phyloP scores from a whole-genome alignment of 2,329 filamentous ascomycete species.

The Curvularia lunata region DNA sequence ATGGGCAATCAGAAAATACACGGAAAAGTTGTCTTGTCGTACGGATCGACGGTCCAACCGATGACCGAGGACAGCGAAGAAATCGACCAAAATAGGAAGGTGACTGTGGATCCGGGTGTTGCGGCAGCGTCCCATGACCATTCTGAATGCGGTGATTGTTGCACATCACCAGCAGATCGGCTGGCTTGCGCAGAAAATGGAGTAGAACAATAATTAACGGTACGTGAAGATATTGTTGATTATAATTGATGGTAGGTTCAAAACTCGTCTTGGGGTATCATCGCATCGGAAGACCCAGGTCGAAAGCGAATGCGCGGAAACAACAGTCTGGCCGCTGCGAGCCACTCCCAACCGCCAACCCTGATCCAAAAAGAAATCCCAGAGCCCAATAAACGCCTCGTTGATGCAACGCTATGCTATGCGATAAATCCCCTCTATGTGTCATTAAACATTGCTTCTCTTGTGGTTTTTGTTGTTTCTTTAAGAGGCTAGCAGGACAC shows the following conservation, averaged over 20 bases:
- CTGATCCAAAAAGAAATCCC: constrained; percentile 5
- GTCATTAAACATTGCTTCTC: constrained; percentile 28
- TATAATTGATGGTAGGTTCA: constrained; percentile 5
- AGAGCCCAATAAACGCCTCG: constrained; percentile 25
- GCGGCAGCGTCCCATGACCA: constrained; percentile 1
- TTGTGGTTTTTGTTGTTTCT: constrained; percentile 3
- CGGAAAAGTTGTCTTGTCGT: neutral
- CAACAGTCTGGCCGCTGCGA: neutral
- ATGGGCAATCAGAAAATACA: neutral
- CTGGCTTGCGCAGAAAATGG: neutral
- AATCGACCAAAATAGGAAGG: neutral
- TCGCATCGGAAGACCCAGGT: constrained; percentile 28
- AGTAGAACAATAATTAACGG: neutral
- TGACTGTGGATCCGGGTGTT: constrained; percentile 1
- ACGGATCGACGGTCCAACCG: neutral
- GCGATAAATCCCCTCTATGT: constrained; percentile 34
- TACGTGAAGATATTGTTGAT: neutral
- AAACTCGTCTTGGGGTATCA: constrained; percentile 32
- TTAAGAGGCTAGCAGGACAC: neutral
- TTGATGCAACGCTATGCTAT: constrained; percentile 35
- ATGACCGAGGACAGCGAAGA: neutral
- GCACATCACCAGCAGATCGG: neutral
- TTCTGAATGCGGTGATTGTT: neutral
- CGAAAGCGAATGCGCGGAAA: constrained; percentile 16
- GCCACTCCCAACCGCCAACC: constrained; percentile 6